Evolutionary conservation across 2,329 filamentous ascomycete genomes (phyloP).

Genomic region (Aspergillus novoparasiticus): DNA sequence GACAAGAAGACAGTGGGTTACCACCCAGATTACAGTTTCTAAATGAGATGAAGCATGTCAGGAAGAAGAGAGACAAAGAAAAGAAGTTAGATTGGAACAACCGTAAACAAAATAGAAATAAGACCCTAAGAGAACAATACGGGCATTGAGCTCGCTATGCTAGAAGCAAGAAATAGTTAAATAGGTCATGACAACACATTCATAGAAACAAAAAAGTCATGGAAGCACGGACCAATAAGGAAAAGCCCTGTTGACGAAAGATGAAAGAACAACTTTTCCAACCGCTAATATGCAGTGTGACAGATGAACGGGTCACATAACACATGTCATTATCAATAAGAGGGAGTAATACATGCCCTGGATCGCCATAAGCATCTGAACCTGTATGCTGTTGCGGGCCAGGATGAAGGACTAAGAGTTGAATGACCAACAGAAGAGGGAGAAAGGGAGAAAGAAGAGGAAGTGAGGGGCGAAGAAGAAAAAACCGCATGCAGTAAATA

Average conservation of each 20-base stretch:
- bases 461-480: conserved; percentile 10
- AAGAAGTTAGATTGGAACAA: conserved; percentile 19
- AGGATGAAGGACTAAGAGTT: conserved; percentile 27
- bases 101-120: conserved; percentile 13
- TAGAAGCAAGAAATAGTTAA: conserved; percentile 20
- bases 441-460: conserved; percentile 10
- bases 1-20: background rate
- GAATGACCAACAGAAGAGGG: conserved; percentile 17
- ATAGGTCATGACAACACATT: conserved; percentile 13
- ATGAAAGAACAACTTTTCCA: conserved; percentile 40
- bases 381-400: conserved; percentile 21
- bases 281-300: conserved; percentile 47
- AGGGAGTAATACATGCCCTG: conserved; percentile 43
- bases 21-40: background rate
- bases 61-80: background rate
- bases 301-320: conserved; percentile 37
- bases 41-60: background rate
- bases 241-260: conserved; percentile 31
- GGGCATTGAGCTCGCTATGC: conserved; percentile 40
- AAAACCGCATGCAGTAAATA: conserved; percentile 1
- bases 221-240: conserved; percentile 18
- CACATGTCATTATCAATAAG: conserved; percentile 44
- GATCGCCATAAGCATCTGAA: conserved; percentile 23
- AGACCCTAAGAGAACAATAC: conserved; percentile 18
- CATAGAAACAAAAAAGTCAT: conserved; percentile 25